These are phyloP conservation scores for Arthrinium phaeospermum DNA, from an alignment of 2,329 filamentous ascomycete genomes.

Conservation along the genomic window DNA sequence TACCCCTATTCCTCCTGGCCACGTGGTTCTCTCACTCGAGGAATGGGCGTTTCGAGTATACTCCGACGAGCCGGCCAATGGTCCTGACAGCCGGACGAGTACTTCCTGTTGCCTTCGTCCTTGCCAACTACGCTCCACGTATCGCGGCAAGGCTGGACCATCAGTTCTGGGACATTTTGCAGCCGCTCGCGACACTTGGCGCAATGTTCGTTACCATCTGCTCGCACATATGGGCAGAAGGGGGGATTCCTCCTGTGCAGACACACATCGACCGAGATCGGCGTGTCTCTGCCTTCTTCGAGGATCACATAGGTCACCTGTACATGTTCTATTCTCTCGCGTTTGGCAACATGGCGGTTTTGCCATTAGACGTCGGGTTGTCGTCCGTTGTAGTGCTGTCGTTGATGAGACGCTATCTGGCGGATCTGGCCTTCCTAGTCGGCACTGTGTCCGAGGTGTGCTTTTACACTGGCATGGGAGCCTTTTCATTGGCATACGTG, in stretches of 20 bases:
- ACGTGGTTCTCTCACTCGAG: neutral
- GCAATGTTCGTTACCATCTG: neutral
- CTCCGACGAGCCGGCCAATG: neutral
- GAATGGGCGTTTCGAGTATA: constrained; percentile 1
- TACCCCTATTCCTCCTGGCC: neutral
- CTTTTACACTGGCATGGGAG: neutral
- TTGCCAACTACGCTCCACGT: neutral
- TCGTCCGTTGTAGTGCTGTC: neutral
- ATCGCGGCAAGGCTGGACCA: neutral
- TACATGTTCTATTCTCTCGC: neutral
- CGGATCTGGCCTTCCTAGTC: constrained; percentile 10
- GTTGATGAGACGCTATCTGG: neutral
- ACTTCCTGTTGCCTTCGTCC: neutral
- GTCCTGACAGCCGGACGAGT: neutral
- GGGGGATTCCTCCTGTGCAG: neutral
- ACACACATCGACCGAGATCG: neutral
- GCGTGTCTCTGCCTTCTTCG: constrained; percentile 6
- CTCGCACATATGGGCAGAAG: neutral
- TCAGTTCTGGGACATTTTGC: neutral
- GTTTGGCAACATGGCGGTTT: neutral
- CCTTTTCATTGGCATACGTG: neutral
- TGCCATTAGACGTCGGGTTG: neutral
- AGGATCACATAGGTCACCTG: neutral
- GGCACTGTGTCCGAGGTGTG: constrained; percentile 18
- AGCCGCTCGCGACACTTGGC: neutral